phyloP scores from a whole-genome alignment of 176 grass and related monocot genomes.

The Musa acuminata region DNA sequence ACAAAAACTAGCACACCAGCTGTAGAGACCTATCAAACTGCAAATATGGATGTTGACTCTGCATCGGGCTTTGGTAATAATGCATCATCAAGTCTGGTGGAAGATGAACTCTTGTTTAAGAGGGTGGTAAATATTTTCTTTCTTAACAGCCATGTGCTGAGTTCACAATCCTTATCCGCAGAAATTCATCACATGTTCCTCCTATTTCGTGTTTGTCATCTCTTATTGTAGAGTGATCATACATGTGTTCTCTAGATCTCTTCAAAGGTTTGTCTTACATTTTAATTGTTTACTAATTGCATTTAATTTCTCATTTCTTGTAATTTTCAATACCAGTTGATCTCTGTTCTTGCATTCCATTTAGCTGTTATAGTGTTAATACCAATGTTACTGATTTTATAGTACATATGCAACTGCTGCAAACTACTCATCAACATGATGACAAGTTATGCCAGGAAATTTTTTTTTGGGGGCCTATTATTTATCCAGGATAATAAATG shows the following conservation, averaged over 20 bases:
- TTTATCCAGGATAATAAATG: too few species aligned
- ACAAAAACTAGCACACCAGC: conserved; percentile 57
- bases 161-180: neutral
- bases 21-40: conserved; percentile 90
- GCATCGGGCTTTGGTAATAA: conserved; percentile 30
- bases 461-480: too few species aligned
- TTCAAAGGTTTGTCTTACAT: too few species aligned
- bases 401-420: neutral
- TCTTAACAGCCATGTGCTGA: neutral
- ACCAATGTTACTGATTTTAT: neutral
- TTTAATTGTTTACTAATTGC: neutral
- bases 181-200: neutral
- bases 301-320: neutral
- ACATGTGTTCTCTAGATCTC: too few species aligned
- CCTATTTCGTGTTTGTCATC: neutral
- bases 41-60: conserved; percentile 65
- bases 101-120: conserved; percentile 64
- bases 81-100: conserved; percentile 23
- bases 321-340: neutral
- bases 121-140: conserved; percentile 58
- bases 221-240: neutral
- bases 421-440: neutral
- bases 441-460: neutral
- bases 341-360: neutral
- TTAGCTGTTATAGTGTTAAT: neutral